Evolutionary conservation across 768 basidiomycete genomes (phyloP).

Genomic region (Phylloporus rhodoxanthus): DNA sequence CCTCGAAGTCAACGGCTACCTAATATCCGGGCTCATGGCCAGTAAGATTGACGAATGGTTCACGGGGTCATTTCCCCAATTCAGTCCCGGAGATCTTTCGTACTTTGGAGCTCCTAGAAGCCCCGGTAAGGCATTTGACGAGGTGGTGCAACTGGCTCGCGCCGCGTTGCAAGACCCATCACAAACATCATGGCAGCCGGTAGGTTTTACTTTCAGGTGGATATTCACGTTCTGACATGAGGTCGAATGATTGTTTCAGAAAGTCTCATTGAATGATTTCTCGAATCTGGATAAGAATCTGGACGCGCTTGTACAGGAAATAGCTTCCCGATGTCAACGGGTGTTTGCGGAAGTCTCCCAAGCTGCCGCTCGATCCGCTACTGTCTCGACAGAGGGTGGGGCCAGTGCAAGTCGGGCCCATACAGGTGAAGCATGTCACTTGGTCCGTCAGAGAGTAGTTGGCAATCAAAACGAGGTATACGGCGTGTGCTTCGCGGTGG

Average conservation of each 20-base stretch:
- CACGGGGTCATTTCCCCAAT: constrained; percentile 44
- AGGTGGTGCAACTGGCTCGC: constrained; percentile 45
- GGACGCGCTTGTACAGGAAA: constrained; percentile 55
- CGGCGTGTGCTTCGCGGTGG: constrained; percentile 20
- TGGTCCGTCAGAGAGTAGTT: constrained; percentile 52
- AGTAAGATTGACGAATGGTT: constrained; percentile 81
- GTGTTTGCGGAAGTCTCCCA: constrained; percentile 59
- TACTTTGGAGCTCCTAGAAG: constrained; percentile 18
- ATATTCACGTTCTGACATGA: constrained; percentile 21
- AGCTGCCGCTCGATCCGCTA: constrained; percentile 59
- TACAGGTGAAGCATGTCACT: constrained; percentile 29
- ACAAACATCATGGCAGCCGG: constrained; percentile 47
- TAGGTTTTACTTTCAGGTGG: constrained; percentile 35
- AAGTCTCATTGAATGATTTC: constrained; percentile 43
- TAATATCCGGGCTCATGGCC: constrained; percentile 60
- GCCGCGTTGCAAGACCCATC: constrained; percentile 42
- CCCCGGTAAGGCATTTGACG: constrained; percentile 24
- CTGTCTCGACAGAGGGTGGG: constrained; percentile 31
- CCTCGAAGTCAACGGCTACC: constrained; percentile 75
- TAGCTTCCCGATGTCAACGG: constrained; percentile 53
- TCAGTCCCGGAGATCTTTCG: constrained; percentile 30
- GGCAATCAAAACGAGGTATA: constrained; percentile 46
- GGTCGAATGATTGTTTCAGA: constrained; percentile 36
- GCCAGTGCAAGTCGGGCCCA: constrained; percentile 26
- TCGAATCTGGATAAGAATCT: constrained; percentile 63